Evolutionary conservation across 371 early-diverging fungal species (phyloP).

Genomic region (Saksenaea vasiformis): DNA sequence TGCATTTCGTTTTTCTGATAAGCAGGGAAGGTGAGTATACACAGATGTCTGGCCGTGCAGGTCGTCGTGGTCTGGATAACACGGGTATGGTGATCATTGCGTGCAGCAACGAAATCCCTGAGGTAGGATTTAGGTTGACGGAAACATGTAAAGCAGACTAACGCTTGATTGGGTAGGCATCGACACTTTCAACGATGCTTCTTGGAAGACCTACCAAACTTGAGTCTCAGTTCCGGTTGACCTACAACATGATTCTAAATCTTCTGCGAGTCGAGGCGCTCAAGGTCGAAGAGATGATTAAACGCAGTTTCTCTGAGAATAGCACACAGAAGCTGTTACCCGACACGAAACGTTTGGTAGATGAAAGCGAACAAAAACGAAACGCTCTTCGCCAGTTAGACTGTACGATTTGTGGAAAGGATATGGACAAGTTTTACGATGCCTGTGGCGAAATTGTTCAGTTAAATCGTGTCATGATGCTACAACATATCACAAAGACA

Average conservation of each 20-base stretch:
- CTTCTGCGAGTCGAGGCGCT: slow-evolving; percentile 96
- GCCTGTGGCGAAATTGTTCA: slow-evolving; percentile 58
- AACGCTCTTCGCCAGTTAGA: slow-evolving; percentile 66
- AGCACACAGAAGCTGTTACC: slow-evolving; percentile 81
- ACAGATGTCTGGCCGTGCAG: slow-evolving; percentile 99
- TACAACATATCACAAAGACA: slow-evolving; percentile 57
- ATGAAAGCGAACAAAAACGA: slow-evolving; percentile 60
- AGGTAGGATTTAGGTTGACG: slow-evolving; percentile 27
- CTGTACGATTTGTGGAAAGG: slow-evolving; percentile 83
- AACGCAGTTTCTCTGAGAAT: slow-evolving; percentile 96
- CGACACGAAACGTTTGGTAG: slow-evolving; percentile 62
- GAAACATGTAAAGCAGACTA: slow-evolving; percentile 3
- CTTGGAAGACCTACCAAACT: slow-evolving; percentile 91
- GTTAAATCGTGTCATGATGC: slow-evolving; percentile 60
- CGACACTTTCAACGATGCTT: slow-evolving; percentile 74
- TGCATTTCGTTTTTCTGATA: background rate
- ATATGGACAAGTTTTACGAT: slow-evolving; percentile 77
- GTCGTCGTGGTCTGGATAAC: slow-evolving; percentile 95
- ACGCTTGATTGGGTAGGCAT: slow-evolving; percentile 17
- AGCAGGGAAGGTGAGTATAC: slow-evolving; percentile 89
- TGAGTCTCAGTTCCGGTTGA: slow-evolving; percentile 95
- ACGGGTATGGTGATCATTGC: slow-evolving; percentile 96
- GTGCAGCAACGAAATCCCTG: slow-evolving; percentile 69
- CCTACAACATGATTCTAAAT: slow-evolving; percentile 99
- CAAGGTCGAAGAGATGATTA: slow-evolving; percentile 98